Evolutionary conservation across 2,329 filamentous ascomycete genomes (phyloP).

Genomic region (Alternaria novae-zelandiae): DNA sequence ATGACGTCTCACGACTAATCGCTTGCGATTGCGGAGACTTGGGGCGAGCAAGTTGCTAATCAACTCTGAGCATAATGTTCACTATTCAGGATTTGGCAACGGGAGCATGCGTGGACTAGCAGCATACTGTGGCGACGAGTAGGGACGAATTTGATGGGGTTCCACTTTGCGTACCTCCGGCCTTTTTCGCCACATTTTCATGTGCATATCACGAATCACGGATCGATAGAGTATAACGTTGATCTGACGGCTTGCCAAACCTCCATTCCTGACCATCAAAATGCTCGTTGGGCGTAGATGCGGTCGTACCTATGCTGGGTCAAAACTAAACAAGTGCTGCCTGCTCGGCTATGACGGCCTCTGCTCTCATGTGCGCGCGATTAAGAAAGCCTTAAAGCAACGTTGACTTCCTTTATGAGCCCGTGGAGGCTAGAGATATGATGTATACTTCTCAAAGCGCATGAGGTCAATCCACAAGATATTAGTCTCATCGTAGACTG

Average conservation of each 20-base stretch:
- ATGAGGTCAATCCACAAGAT: not conserved
- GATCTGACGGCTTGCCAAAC: too few species aligned
- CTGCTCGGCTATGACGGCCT: too few species aligned
- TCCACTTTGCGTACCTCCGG: too few species aligned
- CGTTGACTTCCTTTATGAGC: not conserved
- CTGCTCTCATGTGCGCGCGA: not conserved
- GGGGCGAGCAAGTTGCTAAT: not conserved
- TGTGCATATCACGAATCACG: not conserved
- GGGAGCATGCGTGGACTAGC: not conserved
- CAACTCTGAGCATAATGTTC: not conserved
- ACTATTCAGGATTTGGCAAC: not conserved
- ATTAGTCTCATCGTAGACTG: not conserved
- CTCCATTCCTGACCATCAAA: too few species aligned
- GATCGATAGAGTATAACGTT: too few species aligned
- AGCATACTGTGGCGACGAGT: not conserved
- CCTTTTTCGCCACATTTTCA: not conserved
- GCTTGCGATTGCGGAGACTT: not conserved
- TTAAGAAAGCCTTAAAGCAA: not conserved
- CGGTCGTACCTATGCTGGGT: too few species aligned
- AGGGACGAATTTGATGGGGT: too few species aligned
- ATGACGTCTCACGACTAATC: not conserved
- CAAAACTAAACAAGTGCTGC: too few species aligned
- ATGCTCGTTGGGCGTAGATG: too few species aligned
- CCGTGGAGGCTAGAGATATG: accelerated
- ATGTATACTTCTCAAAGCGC: not conserved